Percentiles rank a stretch among this genome's conserved stretches.
These are phyloP conservation scores for Arthroderma uncinatum DNA, from an alignment of 2,329 filamentous ascomycete genomes.

Conservation along the genomic window DNA sequence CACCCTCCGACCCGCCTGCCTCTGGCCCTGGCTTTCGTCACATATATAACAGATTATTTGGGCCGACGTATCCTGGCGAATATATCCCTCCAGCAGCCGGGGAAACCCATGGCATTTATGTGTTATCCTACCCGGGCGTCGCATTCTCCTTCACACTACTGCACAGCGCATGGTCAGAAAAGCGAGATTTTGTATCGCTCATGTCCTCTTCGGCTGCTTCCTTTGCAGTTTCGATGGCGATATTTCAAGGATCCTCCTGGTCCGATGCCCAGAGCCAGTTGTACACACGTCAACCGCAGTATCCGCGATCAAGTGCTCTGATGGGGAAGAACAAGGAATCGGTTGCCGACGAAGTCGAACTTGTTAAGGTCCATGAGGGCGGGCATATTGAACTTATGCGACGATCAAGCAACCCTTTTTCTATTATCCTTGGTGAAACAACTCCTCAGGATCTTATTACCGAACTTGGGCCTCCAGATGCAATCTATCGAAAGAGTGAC, in stretches of 20 bases:
- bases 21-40: conserved; percentile 68
- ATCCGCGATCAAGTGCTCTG: conserved; percentile 60
- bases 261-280: conserved; percentile 64
- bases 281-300: conserved; percentile 63
- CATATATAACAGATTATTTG: conserved; percentile 86
- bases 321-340: conserved; percentile 62
- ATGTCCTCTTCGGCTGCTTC: conserved; percentile 67
- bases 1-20: conserved; percentile 21
- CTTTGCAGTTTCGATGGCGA: conserved; percentile 72
- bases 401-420: conserved; percentile 54
- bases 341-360: conserved; percentile 78
- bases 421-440: conserved; percentile 70
- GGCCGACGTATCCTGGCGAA: conserved; percentile 87
- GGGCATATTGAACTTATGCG: conserved; percentile 69
- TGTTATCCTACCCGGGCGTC: conserved; percentile 87
- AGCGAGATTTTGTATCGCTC: conserved; percentile 71
- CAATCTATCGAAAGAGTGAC: conserved; percentile 85
- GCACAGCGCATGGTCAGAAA: conserved; percentile 59
- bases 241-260: conserved; percentile 89
- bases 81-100: conserved; percentile 57
- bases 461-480: conserved; percentile 84
- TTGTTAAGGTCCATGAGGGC: conserved; percentile 65
- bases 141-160: conserved; percentile 82
- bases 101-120: conserved; percentile 60
- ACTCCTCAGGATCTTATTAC: conserved; percentile 84